Evolutionary conservation across 345 rosid genomes (phyloP).

Genomic region (rapeseed (Brassica napus)): Da-Ae NC_063451.1:41661001-41661500

Average conservation of each 20-base stretch:
- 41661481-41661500: background rate
- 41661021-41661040: conserved; percentile 85
- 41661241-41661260: conserved; percentile 31
- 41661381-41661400: background rate
- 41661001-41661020: conserved; percentile 80
- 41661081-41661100: conserved; percentile 52
- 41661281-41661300: background rate
- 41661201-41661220: conserved; percentile 45
- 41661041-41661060: conserved; percentile 79
- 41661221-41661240: conserved; percentile 14
- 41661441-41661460: background rate
- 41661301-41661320: background rate
- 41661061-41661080: conserved; percentile 85
- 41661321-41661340: background rate
- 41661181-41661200: conserved; percentile 46
- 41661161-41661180: conserved; percentile 57
- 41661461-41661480: conserved; percentile 26
- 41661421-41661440: background rate
- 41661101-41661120: conserved; percentile 69
- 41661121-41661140: conserved; percentile 71
- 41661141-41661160: conserved; percentile 66
- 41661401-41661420: background rate
- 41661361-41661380: background rate
- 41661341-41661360: background rate
- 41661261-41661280: background rate